A percentile compares a stretch with the other conserved stretches of the same genome.
Conservation (phyloP, 208 protist genomes). For the Leptomonas pyrrhocoris region DNA sequence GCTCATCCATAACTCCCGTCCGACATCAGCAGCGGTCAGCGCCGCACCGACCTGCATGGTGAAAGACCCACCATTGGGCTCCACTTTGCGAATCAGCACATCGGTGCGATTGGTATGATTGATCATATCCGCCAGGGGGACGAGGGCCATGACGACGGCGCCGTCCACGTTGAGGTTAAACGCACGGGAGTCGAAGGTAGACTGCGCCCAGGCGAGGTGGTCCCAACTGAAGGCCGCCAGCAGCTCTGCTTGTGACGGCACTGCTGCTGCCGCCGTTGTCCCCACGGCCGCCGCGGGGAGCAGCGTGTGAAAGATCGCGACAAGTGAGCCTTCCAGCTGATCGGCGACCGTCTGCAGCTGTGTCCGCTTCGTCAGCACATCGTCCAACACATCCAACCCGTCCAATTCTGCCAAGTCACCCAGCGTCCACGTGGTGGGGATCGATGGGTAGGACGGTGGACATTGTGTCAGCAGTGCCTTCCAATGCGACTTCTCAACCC, state of each 20-base stretch:
- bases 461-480: conserved; percentile 52
- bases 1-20: conserved; percentile 90
- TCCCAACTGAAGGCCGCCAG: conserved; percentile 52
- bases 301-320: conserved; percentile 45
- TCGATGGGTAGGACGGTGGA: conserved; percentile 66
- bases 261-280: not conserved
- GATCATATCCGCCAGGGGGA: conserved; percentile 90
- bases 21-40: conserved; percentile 56
- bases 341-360: conserved; percentile 57
- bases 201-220: conserved; percentile 76
- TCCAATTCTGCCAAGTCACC: conserved; percentile 72
- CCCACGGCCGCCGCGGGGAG: conserved; percentile 7
- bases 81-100: conserved; percentile 79
- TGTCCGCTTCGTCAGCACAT: conserved; percentile 63
- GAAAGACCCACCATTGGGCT: conserved; percentile 71
- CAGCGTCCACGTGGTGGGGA: conserved; percentile 74
- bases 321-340: conserved; percentile 35
- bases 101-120: conserved; percentile 86
- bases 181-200: conserved; percentile 89
- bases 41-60: conserved; percentile 79
- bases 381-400: conserved; percentile 82
- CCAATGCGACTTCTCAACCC: conserved; percentile 66
- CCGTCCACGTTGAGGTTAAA: conserved; percentile 91
- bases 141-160: conserved; percentile 61
- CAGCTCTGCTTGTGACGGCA: conserved; percentile 24